Evolutionary conservation across 345 rosid species (phyloP).

Genomic region (Hypericum androsaemum): DNA sequence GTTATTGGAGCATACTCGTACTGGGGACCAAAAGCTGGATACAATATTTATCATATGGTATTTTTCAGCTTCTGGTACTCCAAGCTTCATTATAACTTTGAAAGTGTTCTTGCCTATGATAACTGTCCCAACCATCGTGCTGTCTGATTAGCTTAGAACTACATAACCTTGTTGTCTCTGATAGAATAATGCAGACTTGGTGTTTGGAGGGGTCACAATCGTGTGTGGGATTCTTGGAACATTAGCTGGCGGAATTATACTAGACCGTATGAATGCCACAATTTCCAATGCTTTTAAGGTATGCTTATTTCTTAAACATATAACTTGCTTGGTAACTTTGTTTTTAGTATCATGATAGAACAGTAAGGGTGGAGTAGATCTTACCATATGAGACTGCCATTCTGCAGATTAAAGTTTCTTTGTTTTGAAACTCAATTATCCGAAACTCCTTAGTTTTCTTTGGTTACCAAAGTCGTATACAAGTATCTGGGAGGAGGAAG

Average conservation of each 20-base stretch:
- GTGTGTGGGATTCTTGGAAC: conserved; percentile 9
- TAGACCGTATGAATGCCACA: conserved; percentile 10
- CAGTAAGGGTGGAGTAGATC: no score
- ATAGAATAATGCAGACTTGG: conserved; percentile 7
- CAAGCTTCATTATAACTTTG: neutral
- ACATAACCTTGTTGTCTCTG: neutral
- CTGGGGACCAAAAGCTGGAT: conserved; percentile 11
- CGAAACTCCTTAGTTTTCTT: no score
- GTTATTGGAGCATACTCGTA: conserved; percentile 10
- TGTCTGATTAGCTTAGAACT: neutral
- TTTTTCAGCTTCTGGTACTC: neutral
- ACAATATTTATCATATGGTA: conserved; percentile 14
- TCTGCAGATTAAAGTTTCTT: no score
- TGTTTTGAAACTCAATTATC: no score
- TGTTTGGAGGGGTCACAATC: conserved; percentile 7
- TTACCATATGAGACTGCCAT: no score
- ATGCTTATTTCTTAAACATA: neutral
- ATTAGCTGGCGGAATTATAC: conserved; percentile 5
- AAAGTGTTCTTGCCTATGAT: neutral
- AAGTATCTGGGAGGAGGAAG: no score
- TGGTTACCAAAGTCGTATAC: no score
- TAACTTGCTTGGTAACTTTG: neutral
- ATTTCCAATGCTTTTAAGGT: conserved; percentile 7
- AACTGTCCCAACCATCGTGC: neutral
- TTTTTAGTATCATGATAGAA: no score